phyloP scores from a whole-genome alignment of 2,329 filamentous ascomycete genomes.

The Triangularia setosa region DNA sequence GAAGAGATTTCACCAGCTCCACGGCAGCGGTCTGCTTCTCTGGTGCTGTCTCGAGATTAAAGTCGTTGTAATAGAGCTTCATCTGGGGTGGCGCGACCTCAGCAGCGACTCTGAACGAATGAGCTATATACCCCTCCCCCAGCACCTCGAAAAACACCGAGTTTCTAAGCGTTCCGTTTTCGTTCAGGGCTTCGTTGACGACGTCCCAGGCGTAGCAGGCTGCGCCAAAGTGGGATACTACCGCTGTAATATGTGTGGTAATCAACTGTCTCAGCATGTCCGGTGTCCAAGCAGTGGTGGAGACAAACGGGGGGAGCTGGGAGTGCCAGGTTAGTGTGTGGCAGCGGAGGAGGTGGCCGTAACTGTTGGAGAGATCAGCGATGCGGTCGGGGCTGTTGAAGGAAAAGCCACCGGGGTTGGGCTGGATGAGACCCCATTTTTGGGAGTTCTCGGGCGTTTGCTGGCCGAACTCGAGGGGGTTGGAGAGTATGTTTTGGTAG shows the following conservation, averaged over 20 bases:
- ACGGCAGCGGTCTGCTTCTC: constrained; percentile 33
- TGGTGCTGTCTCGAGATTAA: constrained; percentile 43
- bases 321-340: constrained; percentile 47
- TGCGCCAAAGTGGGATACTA: constrained; percentile 42
- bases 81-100: constrained; percentile 38
- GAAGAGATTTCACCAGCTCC: constrained; percentile 31
- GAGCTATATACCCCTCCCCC: constrained; percentile 44
- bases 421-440: constrained; percentile 55
- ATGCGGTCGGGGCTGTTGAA: constrained; percentile 47
- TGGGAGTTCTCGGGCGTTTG: constrained; percentile 54
- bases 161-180: constrained; percentile 42
- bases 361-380: constrained; percentile 31
- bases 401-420: constrained; percentile 47
- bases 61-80: constrained; percentile 53
- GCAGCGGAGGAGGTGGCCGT: constrained; percentile 47
- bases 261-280: constrained; percentile 47
- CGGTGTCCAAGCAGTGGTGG: constrained; percentile 44
- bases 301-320: constrained; percentile 46
- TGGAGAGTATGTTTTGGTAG: constrained; percentile 46
- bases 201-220: constrained; percentile 52
- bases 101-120: constrained; percentile 46
- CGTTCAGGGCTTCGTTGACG: constrained; percentile 48
- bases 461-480: constrained; percentile 52
- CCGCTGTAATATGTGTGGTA: constrained; percentile 48
- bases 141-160: constrained; percentile 44